Conservation (phyloP, 2,329 filamentous ascomycete species). For the Penicillium oxalicum region DNA sequence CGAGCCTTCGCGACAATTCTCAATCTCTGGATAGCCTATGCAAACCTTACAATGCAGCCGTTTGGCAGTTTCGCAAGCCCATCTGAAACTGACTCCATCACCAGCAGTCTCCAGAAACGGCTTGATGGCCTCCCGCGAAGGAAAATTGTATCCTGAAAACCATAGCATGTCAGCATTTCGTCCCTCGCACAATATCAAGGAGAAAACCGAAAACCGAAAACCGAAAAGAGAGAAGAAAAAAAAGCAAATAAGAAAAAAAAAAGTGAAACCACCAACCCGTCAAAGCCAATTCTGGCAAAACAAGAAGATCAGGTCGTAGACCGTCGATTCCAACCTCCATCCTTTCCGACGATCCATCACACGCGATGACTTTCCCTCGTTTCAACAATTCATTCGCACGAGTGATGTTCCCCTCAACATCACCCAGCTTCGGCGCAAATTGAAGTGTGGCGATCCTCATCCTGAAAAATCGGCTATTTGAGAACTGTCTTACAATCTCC, state of each 20-base stretch:
- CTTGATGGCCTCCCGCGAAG: constrained; percentile 50
- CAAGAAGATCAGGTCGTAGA: constrained; percentile 48
- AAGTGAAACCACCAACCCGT: constrained; percentile 38
- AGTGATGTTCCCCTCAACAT: constrained; percentile 42
- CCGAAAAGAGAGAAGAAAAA: not conserved
- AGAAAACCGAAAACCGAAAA: too few species aligned
- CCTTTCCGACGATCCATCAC: constrained; percentile 10
- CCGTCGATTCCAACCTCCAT: constrained; percentile 16
- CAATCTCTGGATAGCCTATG: constrained; percentile 57
- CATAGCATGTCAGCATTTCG: not conserved
- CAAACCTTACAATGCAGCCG: constrained; percentile 55
- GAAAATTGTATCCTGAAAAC: constrained; percentile 56
- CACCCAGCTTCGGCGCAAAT: constrained; percentile 39
- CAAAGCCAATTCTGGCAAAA: constrained; percentile 59
- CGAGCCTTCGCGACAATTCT: constrained; percentile 3
- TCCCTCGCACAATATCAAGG: not conserved
- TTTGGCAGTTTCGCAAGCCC: constrained; percentile 53
- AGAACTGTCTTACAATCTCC: constrained; percentile 1
- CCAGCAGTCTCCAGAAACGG: constrained; percentile 56
- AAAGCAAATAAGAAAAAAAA: constrained; percentile 5
- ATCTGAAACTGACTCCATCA: constrained; percentile 50
- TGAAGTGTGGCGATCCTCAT: constrained; percentile 47
- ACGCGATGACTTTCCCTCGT: constrained; percentile 21
- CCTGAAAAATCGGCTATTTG: constrained; percentile 9
- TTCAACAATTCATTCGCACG: constrained; percentile 41